These are phyloP conservation scores for Hericium alpestre DNA, from an alignment of 768 basidiomycete genomes.

Conservation along the genomic window DNA sequence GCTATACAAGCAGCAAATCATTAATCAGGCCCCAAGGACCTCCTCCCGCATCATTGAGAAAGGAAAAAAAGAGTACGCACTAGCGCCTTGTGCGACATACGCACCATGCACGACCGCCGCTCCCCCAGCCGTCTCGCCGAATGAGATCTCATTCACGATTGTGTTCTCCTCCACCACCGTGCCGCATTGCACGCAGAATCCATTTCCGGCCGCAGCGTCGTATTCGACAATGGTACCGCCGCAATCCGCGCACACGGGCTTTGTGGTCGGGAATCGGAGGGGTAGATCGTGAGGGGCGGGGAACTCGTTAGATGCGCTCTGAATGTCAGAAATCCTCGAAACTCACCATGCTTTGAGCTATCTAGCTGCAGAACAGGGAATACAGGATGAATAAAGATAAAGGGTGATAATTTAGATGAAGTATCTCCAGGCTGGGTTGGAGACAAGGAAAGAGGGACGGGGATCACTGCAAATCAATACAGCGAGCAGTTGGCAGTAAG, in stretches of 20 bases:
- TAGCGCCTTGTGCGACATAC: constrained; percentile 83
- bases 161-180: constrained; percentile 88
- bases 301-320: no score
- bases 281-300: not conserved
- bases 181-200: constrained; percentile 78
- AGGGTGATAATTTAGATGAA: no score
- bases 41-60: no score
- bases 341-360: no score
- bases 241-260: constrained; percentile 62
- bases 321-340: no score
- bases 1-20: constrained; percentile 31
- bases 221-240: constrained; percentile 81
- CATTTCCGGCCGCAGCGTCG: constrained; percentile 74
- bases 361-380: no score
- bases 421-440: no score
- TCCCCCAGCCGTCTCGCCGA: constrained; percentile 87
- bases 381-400: no score
- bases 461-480: no score
- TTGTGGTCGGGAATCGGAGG: not conserved
- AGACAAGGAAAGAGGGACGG: no score
- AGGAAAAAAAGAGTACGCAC: constrained; percentile 36
- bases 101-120: constrained; percentile 94
- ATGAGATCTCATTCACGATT: constrained; percentile 88
- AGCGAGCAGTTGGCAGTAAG: no score
- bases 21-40: not conserved